These are phyloP conservation scores for Blumeria graminis DNA, from an alignment of 2,329 filamentous ascomycete genomes.

Conservation along the genomic window DNA sequence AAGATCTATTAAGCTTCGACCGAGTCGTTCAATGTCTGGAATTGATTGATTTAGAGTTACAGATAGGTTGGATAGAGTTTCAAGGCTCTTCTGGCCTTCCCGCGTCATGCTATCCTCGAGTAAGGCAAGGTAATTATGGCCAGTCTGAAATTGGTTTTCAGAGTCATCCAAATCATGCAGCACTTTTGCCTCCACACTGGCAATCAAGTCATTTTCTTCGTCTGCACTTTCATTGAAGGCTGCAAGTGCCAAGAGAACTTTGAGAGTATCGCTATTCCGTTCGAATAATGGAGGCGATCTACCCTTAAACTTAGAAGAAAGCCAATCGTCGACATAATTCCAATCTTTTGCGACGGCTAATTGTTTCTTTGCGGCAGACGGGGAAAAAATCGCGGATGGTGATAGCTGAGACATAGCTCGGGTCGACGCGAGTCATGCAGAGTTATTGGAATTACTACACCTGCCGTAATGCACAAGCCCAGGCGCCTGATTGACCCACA, in stretches of 20 bases:
- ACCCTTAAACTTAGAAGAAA: conserved; percentile 42
- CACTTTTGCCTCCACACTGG: conserved; percentile 32
- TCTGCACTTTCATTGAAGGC: conserved; percentile 55
- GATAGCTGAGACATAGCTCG: conserved; percentile 16
- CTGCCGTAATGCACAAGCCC: too few relatives aligned
- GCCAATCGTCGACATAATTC: conserved; percentile 70
- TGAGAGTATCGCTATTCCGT: conserved; percentile 63
- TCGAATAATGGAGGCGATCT: conserved; percentile 51
- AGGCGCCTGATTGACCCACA: too few relatives aligned
- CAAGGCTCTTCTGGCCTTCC: conserved; percentile 30
- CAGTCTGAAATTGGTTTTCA: conserved; percentile 7
- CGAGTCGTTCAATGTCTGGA: conserved; percentile 22
- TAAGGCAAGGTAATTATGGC: conserved; percentile 22
- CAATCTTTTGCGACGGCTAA: conserved; percentile 74
- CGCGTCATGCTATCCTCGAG: conserved; percentile 28
- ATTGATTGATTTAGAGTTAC: conserved; percentile 20
- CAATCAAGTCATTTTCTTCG: conserved; percentile 36
- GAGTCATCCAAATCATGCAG: conserved; percentile 24
- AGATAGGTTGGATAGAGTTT: conserved; percentile 31
- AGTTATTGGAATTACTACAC: not conserved
- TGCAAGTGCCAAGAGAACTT: conserved; percentile 48
- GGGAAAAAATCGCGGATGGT: conserved; percentile 36
- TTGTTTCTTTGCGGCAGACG: conserved; percentile 45
- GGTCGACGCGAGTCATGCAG: not conserved
- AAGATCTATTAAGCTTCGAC: conserved; percentile 27